phyloP scores from a whole-genome alignment of 1,139 yeast genomes.

The Blastobotrys illinoisensis region DNA sequence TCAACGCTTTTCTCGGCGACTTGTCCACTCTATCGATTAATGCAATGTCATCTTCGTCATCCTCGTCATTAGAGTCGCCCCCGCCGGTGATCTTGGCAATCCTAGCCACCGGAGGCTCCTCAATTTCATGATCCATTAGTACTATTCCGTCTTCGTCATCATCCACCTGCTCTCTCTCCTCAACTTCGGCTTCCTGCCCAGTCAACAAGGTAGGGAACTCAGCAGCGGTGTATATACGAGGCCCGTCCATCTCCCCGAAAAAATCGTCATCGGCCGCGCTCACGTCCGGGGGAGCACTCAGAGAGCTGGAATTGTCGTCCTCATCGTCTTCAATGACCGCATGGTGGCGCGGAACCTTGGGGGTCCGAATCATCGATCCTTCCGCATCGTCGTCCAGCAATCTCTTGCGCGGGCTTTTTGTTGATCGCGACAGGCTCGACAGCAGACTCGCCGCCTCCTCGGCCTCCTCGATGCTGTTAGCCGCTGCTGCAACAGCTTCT shows the following conservation, averaged over 20 bases:
- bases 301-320: neutral
- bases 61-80: neutral
- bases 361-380: neutral
- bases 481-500: conserved; percentile 4
- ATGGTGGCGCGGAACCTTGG: neutral
- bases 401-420: neutral
- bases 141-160: neutral
- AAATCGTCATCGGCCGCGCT: neutral
- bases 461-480: neutral
- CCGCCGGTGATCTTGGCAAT: neutral
- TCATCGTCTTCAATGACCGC: neutral
- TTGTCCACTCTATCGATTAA: neutral
- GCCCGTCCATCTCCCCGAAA: neutral
- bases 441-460: neutral
- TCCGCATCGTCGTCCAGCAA: neutral
- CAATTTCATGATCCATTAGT: neutral
- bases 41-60: neutral
- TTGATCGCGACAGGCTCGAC: neutral
- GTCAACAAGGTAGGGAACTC: neutral
- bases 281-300: neutral
- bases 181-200: neutral
- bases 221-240: neutral
- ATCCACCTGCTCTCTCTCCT: neutral
- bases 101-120: neutral
- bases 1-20: neutral